A percentile compares a stretch with the other conserved stretches of the same genome.
Conservation (phyloP, 768 basidiomycete species). For the Fistulinella prunicolor region DNA sequence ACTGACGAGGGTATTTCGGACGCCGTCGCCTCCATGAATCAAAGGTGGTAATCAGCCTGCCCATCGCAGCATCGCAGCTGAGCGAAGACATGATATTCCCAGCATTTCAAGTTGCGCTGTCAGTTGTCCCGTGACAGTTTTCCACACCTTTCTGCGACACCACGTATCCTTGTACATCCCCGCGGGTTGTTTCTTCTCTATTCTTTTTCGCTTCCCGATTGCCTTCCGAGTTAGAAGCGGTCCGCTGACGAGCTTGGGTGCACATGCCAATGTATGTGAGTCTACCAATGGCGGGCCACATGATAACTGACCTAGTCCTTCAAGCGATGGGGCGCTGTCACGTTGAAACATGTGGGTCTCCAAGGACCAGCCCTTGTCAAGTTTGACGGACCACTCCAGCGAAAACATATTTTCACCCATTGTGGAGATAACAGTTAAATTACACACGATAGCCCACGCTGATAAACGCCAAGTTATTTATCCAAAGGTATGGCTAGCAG, state of each 20-base stretch:
- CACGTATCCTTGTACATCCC: neutral
- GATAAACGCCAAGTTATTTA: too few relatives aligned
- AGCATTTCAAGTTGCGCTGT: conserved; percentile 6
- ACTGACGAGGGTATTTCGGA: conserved; percentile 1
- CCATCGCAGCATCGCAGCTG: neutral
- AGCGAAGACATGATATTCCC: neutral
- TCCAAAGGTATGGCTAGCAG: too few relatives aligned
- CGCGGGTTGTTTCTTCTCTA: neutral
- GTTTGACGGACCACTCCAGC: neutral
- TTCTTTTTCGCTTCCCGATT: neutral
- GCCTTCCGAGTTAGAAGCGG: neutral
- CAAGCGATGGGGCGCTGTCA: neutral
- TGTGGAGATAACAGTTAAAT: neutral
- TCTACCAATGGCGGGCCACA: neutral
- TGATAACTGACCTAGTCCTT: neutral
- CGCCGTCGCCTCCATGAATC: neutral
- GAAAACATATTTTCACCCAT: neutral
- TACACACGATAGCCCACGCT: neutral
- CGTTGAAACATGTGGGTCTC: conserved; percentile 1
- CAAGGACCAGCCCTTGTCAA: neutral
- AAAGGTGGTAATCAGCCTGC: neutral
- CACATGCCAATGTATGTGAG: conserved; percentile 5
- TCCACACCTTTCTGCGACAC: neutral
- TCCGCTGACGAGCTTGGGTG: neutral
- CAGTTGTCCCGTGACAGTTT: conserved; percentile 3